These are phyloP conservation scores for Podila epigama DNA, from an alignment of 192 early-diverging fungal species.

Conservation along the genomic window DNA sequence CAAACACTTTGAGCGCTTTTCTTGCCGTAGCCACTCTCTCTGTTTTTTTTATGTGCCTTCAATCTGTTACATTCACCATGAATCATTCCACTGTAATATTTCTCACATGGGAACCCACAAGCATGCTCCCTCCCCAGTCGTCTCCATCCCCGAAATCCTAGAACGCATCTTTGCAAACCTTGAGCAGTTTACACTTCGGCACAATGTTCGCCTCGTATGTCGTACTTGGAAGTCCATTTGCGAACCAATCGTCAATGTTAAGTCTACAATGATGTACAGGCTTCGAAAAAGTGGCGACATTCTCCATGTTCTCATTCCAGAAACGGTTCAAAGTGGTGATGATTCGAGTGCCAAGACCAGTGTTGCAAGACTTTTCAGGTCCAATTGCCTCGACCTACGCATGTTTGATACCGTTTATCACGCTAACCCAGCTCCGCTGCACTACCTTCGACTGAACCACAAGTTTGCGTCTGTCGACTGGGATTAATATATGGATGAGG, in stretches of 20 bases:
- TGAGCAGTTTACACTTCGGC: conserved; percentile 1
- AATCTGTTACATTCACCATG: no score
- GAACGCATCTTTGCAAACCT: conserved; percentile 17
- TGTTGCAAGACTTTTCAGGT: background rate
- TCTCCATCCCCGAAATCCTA: background rate
- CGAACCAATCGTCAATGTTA: background rate
- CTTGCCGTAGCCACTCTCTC: no score
- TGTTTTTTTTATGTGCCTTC: no score
- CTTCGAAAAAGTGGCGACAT: background rate
- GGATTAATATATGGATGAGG: background rate
- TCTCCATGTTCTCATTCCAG: background rate
- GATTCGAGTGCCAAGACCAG: no score
- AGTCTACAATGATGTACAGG: background rate
- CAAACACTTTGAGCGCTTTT: no score
- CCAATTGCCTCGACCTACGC: background rate
- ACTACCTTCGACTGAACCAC: background rate
- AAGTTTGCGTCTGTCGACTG: background rate
- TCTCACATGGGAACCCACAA: no score
- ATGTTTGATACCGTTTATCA: background rate
- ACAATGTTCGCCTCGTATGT: conserved; percentile 5
- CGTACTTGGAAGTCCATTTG: conserved; percentile 1
- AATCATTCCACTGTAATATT: no score
- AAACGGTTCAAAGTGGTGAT: background rate
- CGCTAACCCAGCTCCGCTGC: background rate
- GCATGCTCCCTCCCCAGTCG: background rate